A percentile compares a stretch with the other conserved stretches of the same genome.
phyloP scores from a whole-genome alignment of 805 yeast species.

The Sugiyamaella smithiae region DNA sequence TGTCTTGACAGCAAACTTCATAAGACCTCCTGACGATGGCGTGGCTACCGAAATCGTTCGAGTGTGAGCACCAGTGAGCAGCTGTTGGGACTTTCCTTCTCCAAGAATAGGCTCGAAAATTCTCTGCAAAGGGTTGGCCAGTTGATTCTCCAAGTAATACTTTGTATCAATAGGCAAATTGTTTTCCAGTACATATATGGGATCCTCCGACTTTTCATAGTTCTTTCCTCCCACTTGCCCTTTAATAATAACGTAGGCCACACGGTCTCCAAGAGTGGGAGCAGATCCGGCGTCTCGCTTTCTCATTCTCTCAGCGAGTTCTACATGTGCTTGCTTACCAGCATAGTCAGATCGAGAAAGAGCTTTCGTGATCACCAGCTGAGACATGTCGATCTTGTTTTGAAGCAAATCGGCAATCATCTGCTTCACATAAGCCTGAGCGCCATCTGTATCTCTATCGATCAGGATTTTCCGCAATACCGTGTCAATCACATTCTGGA shows the following conservation, averaged over 20 bases:
- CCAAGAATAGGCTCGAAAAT: slow-evolving; percentile 96
- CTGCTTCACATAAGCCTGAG: slow-evolving; percentile 78
- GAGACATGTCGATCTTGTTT: slow-evolving; percentile 88
- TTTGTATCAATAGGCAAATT: slow-evolving; percentile 92
- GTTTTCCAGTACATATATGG: slow-evolving; percentile 86
- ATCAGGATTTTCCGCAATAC: slow-evolving; percentile 82
- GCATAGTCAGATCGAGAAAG: slow-evolving; percentile 87
- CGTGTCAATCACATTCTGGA: slow-evolving; percentile 90
- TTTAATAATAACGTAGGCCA: slow-evolving; percentile 89
- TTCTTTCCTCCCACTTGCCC: slow-evolving; percentile 78
- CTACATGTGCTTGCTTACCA: slow-evolving; percentile 96
- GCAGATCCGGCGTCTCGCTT: slow-evolving; percentile 98
- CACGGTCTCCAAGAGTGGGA: slow-evolving; percentile 95
- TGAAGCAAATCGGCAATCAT: slow-evolving; percentile 88
- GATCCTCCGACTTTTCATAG: slow-evolving; percentile 96
- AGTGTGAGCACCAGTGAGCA: slow-evolving; percentile 81
- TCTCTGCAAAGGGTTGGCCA: slow-evolving; percentile 87
- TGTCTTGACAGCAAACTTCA: slow-evolving; percentile 88
- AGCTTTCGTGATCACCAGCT: slow-evolving; percentile 89
- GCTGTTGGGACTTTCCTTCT: slow-evolving; percentile 71
- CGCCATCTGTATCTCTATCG: slow-evolving; percentile 81
- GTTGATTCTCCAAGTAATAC: slow-evolving; percentile 88
- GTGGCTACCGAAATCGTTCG: slow-evolving; percentile 65
- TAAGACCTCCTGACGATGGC: slow-evolving; percentile 79
- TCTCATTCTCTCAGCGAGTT: slow-evolving; percentile 91